Conservation (phyloP, 73 alveolate genomes). For the Paramecium sonneborni region DNA sequence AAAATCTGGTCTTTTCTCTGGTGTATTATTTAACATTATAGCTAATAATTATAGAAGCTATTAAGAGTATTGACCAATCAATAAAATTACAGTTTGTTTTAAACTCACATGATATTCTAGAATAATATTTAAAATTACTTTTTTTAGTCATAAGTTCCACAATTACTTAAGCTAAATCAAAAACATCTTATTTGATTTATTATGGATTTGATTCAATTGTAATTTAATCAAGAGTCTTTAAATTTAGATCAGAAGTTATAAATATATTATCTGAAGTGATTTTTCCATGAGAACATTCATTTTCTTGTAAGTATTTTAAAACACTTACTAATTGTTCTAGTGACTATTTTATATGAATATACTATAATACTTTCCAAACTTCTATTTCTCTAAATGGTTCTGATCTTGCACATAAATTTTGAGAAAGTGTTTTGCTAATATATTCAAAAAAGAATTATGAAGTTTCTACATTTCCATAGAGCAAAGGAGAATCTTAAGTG, state of each 20-base stretch:
- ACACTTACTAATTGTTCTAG: background rate
- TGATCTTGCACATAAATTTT: background rate
- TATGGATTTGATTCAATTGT: background rate
- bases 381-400: constrained; percentile 15
- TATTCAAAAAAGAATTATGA: background rate
- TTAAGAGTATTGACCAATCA: background rate
- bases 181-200: background rate
- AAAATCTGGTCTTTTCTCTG: constrained; percentile 23
- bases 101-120: background rate
- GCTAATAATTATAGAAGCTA: background rate
- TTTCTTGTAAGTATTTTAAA: background rate
- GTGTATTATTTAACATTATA: background rate
- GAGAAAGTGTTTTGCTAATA: background rate
- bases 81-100: background rate
- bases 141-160: background rate
- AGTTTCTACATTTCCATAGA: constrained; percentile 6
- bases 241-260: background rate
- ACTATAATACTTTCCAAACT: background rate
- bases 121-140: background rate
- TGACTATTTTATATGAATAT: background rate
- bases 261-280: background rate
- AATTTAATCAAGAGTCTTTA: background rate
- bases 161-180: background rate
- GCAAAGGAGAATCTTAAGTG: background rate
- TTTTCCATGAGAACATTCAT: background rate